These are phyloP conservation scores for Rubia occidens DNA, from an alignment of 305 asterid species.

Conservation along the genomic window DNA sequence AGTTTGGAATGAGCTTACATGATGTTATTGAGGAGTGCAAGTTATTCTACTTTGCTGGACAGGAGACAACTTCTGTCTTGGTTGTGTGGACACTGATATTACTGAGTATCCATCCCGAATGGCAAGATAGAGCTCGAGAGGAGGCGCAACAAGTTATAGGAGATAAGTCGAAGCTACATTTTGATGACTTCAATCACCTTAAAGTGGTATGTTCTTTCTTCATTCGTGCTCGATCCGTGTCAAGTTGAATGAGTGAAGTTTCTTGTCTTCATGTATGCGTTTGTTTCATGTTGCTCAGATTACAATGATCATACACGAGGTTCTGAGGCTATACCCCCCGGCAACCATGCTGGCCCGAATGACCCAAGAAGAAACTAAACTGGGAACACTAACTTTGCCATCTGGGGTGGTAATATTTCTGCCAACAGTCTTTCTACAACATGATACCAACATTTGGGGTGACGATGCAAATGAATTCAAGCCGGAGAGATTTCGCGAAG, in stretches of 20 bases:
- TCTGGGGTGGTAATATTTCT: slow-evolving; percentile 27
- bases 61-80: too few species aligned
- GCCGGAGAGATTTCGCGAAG: slow-evolving; percentile 42
- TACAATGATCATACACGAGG: slow-evolving; percentile 38
- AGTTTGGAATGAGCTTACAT: too few species aligned
- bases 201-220: background rate
- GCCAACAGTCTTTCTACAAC: slow-evolving; percentile 31
- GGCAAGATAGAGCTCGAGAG: slow-evolving; percentile 19
- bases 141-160: slow-evolving; percentile 13
- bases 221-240: background rate
- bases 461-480: slow-evolving; percentile 44
- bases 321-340: slow-evolving; percentile 38
- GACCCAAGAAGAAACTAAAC: slow-evolving; percentile 11
- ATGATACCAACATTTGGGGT: slow-evolving; percentile 45
- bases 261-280: slow-evolving; percentile 13
- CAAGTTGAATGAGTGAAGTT: background rate
- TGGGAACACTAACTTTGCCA: slow-evolving; percentile 20
- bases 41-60: too few species aligned
- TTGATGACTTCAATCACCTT: background rate
- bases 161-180: background rate
- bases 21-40: too few species aligned
- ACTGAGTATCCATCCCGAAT: slow-evolving; percentile 14
- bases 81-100: background rate
- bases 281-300: slow-evolving; percentile 17
- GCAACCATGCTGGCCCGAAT: slow-evolving; percentile 17